Base-by-base conservation (phyloP, 257 asterid genomes). In the Capsicum chinense region DNA sequence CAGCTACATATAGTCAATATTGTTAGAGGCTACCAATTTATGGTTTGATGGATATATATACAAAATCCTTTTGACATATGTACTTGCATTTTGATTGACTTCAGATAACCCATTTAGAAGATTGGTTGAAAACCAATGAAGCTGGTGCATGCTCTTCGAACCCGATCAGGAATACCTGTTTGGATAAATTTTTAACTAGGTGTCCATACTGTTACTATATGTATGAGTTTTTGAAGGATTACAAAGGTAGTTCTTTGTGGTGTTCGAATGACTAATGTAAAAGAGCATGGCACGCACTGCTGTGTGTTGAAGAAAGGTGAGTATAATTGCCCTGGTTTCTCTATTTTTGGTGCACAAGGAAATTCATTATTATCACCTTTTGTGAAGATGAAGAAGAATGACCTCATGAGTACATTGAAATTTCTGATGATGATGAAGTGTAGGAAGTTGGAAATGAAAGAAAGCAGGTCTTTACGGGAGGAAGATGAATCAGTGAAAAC, bases 151-250 rank as follows among this genome's bases (percentile, higher is more conserved):
- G 33, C 33, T 26, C 33, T 26, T 26, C 33, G 33, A 26, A 26
- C 33, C 33, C 33, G 2, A 26, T 1, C 33, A 26, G 33, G 33
- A 26, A 26, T 26, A 26, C 33, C 2, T 26, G 33, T 26, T 78
- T 79, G 57, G 52, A 6, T n/a, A 88, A 92, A 2, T 93, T 93
- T 82, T 93, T 95, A 95, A 92, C 97, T 4, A 79, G 86, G 70
- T 94, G 97, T 85, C 93, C 97, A 44, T 91, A 91, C 64, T 94
- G 97, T 86, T 89, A 88, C 56, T 86, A 84, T 79, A 86, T 89
- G 15, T 92, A 90, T 56, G 94, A 94, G 87, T 91, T 88, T 57
- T 89, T 73, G 9, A 86, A 62, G 26, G 84, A 59, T 85, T 93
- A 80, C 54, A 84, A 83, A 85, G 88, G 85, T 6, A 89, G 95